A percentile compares a stretch with the other conserved stretches of the same genome.
Evolutionary conservation across 2,329 filamentous ascomycete genomes (phyloP).

Genomic region (Moelleriella libera): DNA sequence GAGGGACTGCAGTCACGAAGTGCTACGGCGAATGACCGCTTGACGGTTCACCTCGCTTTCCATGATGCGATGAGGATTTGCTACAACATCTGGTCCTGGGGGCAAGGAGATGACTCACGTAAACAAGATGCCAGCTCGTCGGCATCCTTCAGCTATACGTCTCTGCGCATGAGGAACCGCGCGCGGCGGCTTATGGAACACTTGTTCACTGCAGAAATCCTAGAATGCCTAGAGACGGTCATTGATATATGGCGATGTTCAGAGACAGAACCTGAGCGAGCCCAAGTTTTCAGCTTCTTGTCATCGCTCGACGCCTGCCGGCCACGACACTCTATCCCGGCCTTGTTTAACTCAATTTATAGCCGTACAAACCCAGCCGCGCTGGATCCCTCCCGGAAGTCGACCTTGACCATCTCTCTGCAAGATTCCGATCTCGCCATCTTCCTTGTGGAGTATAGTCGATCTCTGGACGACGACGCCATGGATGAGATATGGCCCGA

Average conservation of each 20-base stretch:
- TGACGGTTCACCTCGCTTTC: conserved; percentile 91
- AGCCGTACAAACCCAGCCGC: conserved; percentile 78
- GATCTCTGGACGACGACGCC: conserved; percentile 85
- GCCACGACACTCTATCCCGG: conserved; percentile 82
- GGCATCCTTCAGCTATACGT: conserved; percentile 83
- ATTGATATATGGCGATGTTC: conserved; percentile 66
- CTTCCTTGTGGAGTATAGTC: conserved; percentile 82
- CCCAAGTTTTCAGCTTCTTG: conserved; percentile 69
- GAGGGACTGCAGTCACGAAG: conserved; percentile 66
- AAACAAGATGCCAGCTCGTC: conserved; percentile 51
- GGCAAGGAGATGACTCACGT: conserved; percentile 44
- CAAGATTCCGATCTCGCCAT: conserved; percentile 72
- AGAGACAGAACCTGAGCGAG: conserved; percentile 30
- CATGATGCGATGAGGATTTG: conserved; percentile 90
- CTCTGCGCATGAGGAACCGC: conserved; percentile 78
- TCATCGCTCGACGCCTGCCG: conserved; percentile 84
- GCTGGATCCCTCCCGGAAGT: conserved; percentile 67
- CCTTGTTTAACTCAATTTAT: conserved; percentile 91
- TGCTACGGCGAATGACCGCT: conserved; percentile 77
- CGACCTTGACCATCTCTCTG: conserved; percentile 74
- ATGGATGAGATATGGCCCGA: conserved; percentile 98
- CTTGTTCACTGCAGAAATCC: conserved; percentile 77
- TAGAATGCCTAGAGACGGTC: conserved; percentile 87
- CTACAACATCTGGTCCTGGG: conserved; percentile 93
- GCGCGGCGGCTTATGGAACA: conserved; percentile 82